Percentiles rank a stretch among this genome's conserved stretches.
These are phyloP conservation scores for Pythium volutum DNA, from an alignment of 352 stramenopile species.

Conservation along the genomic window DNA sequence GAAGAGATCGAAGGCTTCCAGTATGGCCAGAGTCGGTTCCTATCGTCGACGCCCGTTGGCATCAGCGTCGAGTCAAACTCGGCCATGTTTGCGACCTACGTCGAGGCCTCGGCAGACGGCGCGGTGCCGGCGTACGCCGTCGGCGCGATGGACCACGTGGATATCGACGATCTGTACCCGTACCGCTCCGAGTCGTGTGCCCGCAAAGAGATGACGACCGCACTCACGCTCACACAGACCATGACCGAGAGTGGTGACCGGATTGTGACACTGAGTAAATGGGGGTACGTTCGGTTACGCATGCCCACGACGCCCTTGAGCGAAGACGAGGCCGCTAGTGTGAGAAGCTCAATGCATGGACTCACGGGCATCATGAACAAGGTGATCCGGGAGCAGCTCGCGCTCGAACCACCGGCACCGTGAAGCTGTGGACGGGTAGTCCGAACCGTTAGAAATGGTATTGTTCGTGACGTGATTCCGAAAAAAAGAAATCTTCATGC, in stretches of 20 bases:
- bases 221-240: constrained; percentile 14
- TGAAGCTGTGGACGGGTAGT: no score
- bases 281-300: constrained; percentile 13
- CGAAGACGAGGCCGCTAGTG: not conserved
- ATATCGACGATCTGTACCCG: constrained; percentile 24
- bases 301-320: not conserved
- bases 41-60: constrained; percentile 4
- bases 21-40: constrained; percentile 15
- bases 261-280: constrained; percentile 16
- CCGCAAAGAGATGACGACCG: constrained; percentile 20
- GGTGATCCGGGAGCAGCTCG: constrained; percentile 16
- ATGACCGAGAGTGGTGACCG: not conserved
- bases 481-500: no score
- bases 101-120: not conserved
- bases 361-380: constrained; percentile 7
- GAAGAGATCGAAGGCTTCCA: constrained; percentile 15
- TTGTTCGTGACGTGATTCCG: no score
- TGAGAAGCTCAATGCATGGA: not conserved
- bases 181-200: constrained; percentile 15
- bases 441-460: no score
- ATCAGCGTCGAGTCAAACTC: constrained; percentile 22
- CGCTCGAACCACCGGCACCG: not conserved
- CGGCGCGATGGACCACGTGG: constrained; percentile 14
- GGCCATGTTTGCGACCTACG: constrained; percentile 16
- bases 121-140: constrained; percentile 6